phyloP scores from a whole-genome alignment of 352 stramenopile genomes.

The Globisporangium viniferum region DNA sequence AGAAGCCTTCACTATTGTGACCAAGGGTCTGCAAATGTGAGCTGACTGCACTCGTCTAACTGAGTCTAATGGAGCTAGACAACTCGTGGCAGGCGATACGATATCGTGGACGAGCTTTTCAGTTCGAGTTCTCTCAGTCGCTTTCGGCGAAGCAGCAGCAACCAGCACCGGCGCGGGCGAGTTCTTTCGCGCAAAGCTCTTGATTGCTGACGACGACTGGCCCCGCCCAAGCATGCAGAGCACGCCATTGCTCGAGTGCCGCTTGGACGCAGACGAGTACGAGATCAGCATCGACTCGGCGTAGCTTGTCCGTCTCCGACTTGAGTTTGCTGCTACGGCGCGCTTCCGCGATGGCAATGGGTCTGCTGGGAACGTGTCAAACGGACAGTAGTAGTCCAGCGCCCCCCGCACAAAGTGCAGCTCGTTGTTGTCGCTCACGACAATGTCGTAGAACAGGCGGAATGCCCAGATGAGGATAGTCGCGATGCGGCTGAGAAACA shows the following conservation, averaged over 20 bases:
- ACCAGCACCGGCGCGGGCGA: not conserved
- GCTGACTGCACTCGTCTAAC: not conserved
- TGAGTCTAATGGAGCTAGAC: not conserved
- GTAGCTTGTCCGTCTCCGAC: conserved; percentile 5
- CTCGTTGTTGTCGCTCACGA: conserved; percentile 29
- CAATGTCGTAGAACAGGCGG: conserved; percentile 31
- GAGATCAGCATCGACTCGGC: conserved; percentile 4
- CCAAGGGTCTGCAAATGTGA: not conserved
- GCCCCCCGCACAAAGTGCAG: conserved; percentile 34
- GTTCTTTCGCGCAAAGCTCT: not conserved
- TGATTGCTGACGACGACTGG: not conserved
- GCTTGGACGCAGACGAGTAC: conserved; percentile 3
- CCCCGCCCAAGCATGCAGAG: not conserved
- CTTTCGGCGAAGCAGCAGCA: not conserved
- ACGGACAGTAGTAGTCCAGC: conserved; percentile 41
- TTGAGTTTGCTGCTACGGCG: not conserved
- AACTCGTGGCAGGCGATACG: too few relatives aligned
- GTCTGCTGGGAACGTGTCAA: conserved; percentile 37
- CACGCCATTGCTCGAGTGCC: not conserved
- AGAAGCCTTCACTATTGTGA: not conserved
- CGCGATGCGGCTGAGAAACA: conserved; percentile 38
- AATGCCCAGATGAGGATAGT: conserved; percentile 40
- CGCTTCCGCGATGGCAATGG: too few relatives aligned
- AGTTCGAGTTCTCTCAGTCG: not conserved
- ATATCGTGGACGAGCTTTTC: too few relatives aligned